Percentiles rank a stretch among this genome's conserved stretches.
These are phyloP conservation scores for Phytophthora sp. DNA, from an alignment of 352 stramenopile genomes.

Conservation along the genomic window DNA sequence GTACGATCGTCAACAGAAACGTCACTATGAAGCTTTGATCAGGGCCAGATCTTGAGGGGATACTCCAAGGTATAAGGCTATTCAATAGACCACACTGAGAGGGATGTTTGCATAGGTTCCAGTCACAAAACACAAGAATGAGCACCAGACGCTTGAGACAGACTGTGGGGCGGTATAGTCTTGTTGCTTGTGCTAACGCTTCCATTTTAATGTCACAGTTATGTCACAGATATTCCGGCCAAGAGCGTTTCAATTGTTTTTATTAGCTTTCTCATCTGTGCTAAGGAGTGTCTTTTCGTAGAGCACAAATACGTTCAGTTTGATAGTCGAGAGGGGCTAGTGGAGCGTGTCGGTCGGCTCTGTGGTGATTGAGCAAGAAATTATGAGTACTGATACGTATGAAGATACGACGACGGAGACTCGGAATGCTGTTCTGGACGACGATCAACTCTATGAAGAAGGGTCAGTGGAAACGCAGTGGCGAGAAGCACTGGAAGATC, in stretches of 20 bases:
- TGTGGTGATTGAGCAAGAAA: neutral
- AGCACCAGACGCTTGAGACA: neutral
- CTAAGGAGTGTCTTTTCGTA: slow-evolving; percentile 17
- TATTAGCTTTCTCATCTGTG: slow-evolving; percentile 28
- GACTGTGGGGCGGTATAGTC: too few relatives aligned
- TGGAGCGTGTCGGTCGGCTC: slow-evolving; percentile 1
- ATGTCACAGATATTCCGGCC: neutral
- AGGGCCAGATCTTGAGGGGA: slow-evolving; percentile 34
- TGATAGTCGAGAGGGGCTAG: neutral
- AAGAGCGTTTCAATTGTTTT: slow-evolving; percentile 30
- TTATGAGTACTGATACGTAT: slow-evolving; percentile 19
- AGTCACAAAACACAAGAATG: neutral
- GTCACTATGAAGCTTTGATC: slow-evolving; percentile 30
- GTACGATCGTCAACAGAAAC: slow-evolving; percentile 30
- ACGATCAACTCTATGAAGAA: slow-evolving; percentile 2
- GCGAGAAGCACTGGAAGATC: slow-evolving; percentile 12
- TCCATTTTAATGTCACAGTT: too few relatives aligned
- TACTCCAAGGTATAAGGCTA: slow-evolving; percentile 39
- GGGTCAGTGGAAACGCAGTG: slow-evolving; percentile 7
- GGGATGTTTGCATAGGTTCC: slow-evolving; percentile 19
- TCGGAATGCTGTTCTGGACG: slow-evolving; percentile 2
- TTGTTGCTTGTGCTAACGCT: slow-evolving; percentile 17
- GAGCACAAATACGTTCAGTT: neutral
- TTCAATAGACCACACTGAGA: slow-evolving; percentile 38
- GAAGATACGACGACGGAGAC: slow-evolving; percentile 5